Base-by-base conservation (phyloP, 768 basidiomycete genomes). In the Chalciporus pseudorubinellus region DNA sequence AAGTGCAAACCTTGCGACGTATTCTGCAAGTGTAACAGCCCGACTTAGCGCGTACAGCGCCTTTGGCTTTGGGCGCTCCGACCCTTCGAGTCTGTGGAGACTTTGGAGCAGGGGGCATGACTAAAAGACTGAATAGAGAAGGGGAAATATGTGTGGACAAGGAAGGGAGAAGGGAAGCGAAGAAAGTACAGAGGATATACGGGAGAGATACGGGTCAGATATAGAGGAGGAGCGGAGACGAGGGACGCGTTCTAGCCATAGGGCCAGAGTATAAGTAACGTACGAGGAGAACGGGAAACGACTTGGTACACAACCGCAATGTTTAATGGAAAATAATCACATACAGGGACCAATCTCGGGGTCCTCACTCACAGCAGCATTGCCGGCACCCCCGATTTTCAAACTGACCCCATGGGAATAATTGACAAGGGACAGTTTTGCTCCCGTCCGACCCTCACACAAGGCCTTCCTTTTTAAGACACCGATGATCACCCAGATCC, bases 21-120 rank as follows among this genome's bases (percentile, higher is more conserved):
- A 92, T 89, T 62, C 89, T 80, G 74, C 89, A 92, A 50, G 89
- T 92, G 73, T 90, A 92, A 68, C 90, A 92, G 58, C 90, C 89
- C 47, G 87, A 87, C 79, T 92, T 92, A 49, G 89, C 89, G 65
- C 89, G 84, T 24, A 85, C 81, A 49, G 87, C 84, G 66, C 86
- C 89, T 77, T 90, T 92, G 55, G 82, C 77, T 68, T 90, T 90
- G 56, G 83, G 78, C 66, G 79, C 74, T 61, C 80, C 80, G 67
- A 72, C 56, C 58, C 74, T 72, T 74, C 51, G 71, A 33, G 31
- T 68, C 64, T 46, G 77, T 0, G 67, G 66, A 18, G 72, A 69
- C 65, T 77, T 79, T 29, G 77, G 72, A 3, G 68, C 61, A 6
- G 75, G 69, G 40, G 67, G 66, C 70, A 71, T 69, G 58, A 57